Conservation (phyloP, 2,329 filamentous ascomycete species). For the Zarea fungicola region DNA sequence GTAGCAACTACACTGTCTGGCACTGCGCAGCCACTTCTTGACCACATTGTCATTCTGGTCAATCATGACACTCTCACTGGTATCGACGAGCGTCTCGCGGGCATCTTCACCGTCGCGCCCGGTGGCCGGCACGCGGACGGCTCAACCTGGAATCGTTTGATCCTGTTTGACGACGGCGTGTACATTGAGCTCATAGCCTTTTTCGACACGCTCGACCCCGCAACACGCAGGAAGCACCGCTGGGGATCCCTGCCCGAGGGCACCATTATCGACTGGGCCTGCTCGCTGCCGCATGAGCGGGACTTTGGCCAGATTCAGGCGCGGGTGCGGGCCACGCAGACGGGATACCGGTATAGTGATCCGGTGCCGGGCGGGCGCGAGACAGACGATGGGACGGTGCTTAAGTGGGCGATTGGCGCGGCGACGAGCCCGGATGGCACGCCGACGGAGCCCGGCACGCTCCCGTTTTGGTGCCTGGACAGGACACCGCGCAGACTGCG, state of each 20-base stretch:
- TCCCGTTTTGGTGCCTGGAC: conserved; percentile 65
- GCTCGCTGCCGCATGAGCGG: conserved; percentile 36
- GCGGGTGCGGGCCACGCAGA: conserved; percentile 26
- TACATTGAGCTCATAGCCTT: conserved; percentile 66
- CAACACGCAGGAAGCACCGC: conserved; percentile 43
- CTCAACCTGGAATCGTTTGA: conserved; percentile 56
- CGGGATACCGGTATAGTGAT: conserved; percentile 40
- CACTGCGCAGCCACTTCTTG: conserved; percentile 32
- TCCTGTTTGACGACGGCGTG: conserved; percentile 57
- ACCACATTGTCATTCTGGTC: conserved; percentile 62
- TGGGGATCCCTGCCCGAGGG: conserved; percentile 52
- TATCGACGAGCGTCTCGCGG: conserved; percentile 45
- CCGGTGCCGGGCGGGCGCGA: conserved; percentile 49
- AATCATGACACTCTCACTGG: conserved; percentile 42
- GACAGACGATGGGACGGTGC: conserved; percentile 47
- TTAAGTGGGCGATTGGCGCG: conserved; percentile 56
- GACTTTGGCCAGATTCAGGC: conserved; percentile 34
- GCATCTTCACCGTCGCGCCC: conserved; percentile 52
- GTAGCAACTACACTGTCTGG: no score
- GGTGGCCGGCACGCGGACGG: conserved; percentile 59
- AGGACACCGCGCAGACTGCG: conserved; percentile 50
- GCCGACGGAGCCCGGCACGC: conserved; percentile 37
- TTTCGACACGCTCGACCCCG: conserved; percentile 36
- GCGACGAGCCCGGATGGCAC: conserved; percentile 23
- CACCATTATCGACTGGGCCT: conserved; percentile 55